Evolutionary conservation across 768 basidiomycete genomes (phyloP), one percentile per base, ranked within the genome.

Genomic region (Tylopilus rubrobrunneus): DNA sequence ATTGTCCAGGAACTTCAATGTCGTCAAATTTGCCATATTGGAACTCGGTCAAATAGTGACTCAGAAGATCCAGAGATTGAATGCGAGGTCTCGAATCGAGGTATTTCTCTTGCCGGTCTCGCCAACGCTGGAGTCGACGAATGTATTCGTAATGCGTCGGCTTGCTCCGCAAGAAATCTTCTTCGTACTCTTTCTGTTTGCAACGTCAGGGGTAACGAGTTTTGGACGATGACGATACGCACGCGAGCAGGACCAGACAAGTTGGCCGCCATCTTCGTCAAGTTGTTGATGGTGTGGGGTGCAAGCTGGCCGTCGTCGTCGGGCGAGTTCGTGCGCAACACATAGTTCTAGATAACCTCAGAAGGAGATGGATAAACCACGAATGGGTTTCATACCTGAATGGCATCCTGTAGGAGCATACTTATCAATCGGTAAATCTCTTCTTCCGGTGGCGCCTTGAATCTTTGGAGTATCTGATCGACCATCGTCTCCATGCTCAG

Each of bases 1-100:
- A 99, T 70, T 99, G 97, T 7, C 97, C 97, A n/a, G 95, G 95
- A 47, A 99, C 84, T 66, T 99, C 95, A 37, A 99, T 91, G 58
- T 99, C 96, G 58, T 98, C 97, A 47, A 96, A 93, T 68, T 94
- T 97, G 65, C 85, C 86, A 70, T 98, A 94, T 61, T 98, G 96
- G 77, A 98, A 99, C 70, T 98, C 97, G 7, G 92, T 89, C 62
- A 99, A 76, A 72, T 94, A 97, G 71, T 95, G 93, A 59, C 92
- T 93, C 41, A 91, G 75, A 45, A 85, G 75, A 57, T 97, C 94
- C 52, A 99, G 74, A 5, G 92, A 84, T 62, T 96, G 93, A 42
- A 86, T 71, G 36, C 87, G 84, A 43, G 93, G 92, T 40, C 92
- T 79, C 25, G 84, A 76, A 65, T 98, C 95, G 11, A 99, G 77